These are phyloP conservation scores for Sporothrix dimorphospora DNA, from an alignment of 2,329 filamentous ascomycete genomes.

Conservation along the genomic window DNA sequence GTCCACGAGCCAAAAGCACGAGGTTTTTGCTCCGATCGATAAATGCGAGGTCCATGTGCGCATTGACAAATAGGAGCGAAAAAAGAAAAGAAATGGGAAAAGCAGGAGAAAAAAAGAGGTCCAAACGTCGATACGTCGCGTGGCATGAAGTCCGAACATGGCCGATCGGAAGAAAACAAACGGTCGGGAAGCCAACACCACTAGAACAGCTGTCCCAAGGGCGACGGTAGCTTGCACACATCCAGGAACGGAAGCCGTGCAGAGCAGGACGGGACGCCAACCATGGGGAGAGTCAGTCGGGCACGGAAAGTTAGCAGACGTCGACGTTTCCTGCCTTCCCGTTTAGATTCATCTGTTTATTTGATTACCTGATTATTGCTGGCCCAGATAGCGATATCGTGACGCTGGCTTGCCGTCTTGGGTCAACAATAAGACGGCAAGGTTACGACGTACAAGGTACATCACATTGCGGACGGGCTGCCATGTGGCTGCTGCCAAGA, in stretches of 20 bases:
- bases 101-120: background rate
- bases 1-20: background rate
- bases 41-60: background rate
- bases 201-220: background rate
- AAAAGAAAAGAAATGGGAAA: background rate
- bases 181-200: background rate
- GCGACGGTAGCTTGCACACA: background rate
- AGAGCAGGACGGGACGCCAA: background rate
- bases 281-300: background rate
- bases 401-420: background rate
- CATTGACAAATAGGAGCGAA: background rate
- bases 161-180: background rate
- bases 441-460: background rate
- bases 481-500: constrained; percentile 20
- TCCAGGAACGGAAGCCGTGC: background rate
- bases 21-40: background rate
- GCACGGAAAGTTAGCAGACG: background rate
- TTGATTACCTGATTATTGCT: background rate
- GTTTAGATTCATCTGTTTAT: background rate
- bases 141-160: background rate
- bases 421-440: constrained; percentile 1
- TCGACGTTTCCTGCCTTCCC: background rate
- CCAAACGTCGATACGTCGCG: background rate
- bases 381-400: background rate
- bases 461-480: background rate